Evolutionary conservation across 768 basidiomycete genomes (phyloP), one percentile per base, ranked within the genome.

Genomic region (Cyclocybe aegerita): DNA sequence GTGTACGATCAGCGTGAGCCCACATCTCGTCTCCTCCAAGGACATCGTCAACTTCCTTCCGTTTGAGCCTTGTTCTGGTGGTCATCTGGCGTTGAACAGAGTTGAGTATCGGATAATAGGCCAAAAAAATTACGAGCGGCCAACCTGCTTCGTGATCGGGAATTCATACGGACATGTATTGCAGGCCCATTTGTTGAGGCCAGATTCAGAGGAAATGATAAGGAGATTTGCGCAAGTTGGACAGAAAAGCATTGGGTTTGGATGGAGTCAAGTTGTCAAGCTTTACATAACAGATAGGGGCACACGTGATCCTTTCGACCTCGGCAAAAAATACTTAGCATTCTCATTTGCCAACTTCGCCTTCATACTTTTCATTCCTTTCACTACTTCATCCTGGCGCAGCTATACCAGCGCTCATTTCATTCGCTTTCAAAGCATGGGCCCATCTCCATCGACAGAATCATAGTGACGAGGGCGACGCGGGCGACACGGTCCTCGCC

Each of bases 121-220:
- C 14, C 11, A 15, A 7, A 5, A 10, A 14, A 16, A 7, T 33
- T 16, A 23, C 12, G 7, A 4, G 3, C 10, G 23, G 54, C 73
- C 30, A 3, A 86, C 91, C 71, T 90, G 90, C 62, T 93, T 89
- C 2, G 82, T 80, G 59, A 96, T 92, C 0, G 91, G 90, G 64
- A 95, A 98, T 62, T 98, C 92, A 65, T 98, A 99, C 3, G 97
- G 86, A 65, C 97, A 98, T 1, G 88, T 85, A 59, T 90, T 90
- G 65, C 94, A 98, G 0, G 86, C 86, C 88, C 92, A 96, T 75
- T 93, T 93, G 72, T 96, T 90, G 65, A 84, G 85, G 1, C 88
- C 86, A 0, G 85, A 85, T 53, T 89, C 87, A 5, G 81, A 74
- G 4, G 86, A 89, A 43, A 92, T 85, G 39, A 88, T 78, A 11